Percentiles rank a stretch among this genome's conserved stretches.
These are phyloP conservation scores for Brachypodium distachyon DNA, from an alignment of 202 grass and related monocot genomes.

Conservation along the genomic window DNA sequence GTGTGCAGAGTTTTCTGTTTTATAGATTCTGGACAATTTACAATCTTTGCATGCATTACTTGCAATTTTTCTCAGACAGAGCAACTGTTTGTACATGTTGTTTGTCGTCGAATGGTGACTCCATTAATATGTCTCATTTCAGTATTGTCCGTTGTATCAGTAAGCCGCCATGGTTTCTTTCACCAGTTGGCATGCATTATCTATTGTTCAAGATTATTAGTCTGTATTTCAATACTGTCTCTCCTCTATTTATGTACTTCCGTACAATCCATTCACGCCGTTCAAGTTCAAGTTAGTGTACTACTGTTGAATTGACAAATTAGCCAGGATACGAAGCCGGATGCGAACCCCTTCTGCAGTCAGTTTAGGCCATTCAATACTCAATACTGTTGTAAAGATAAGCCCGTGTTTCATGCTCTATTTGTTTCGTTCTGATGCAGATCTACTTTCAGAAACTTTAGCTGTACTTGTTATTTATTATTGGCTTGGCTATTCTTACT, in stretches of 20 bases:
- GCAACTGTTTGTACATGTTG: neutral
- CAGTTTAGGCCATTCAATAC: neutral
- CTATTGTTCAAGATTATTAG: neutral
- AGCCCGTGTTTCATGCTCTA: neutral
- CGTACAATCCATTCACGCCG: neutral
- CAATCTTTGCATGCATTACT: neutral
- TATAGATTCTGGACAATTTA: neutral
- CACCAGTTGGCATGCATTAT: neutral
- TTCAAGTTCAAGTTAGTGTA: neutral
- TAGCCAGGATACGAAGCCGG: neutral
- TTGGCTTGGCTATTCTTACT: neutral
- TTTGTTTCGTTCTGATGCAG: neutral
- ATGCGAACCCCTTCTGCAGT: neutral
- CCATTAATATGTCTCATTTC: neutral
- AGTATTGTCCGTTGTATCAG: neutral
- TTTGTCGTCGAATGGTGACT: neutral
- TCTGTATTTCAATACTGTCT: neutral
- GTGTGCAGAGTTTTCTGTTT: neutral
- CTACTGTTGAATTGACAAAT: neutral
- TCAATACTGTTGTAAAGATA: neutral
- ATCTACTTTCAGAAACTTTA: neutral
- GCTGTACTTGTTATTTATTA: neutral
- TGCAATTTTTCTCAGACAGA: neutral
- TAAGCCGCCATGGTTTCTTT: neutral
- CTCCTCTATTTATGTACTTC: neutral